A percentile compares a stretch with the other conserved stretches of the same genome.
Conservation (phyloP, 2,329 filamentous ascomycete species). For the Trichothecium sympodiale region DNA sequence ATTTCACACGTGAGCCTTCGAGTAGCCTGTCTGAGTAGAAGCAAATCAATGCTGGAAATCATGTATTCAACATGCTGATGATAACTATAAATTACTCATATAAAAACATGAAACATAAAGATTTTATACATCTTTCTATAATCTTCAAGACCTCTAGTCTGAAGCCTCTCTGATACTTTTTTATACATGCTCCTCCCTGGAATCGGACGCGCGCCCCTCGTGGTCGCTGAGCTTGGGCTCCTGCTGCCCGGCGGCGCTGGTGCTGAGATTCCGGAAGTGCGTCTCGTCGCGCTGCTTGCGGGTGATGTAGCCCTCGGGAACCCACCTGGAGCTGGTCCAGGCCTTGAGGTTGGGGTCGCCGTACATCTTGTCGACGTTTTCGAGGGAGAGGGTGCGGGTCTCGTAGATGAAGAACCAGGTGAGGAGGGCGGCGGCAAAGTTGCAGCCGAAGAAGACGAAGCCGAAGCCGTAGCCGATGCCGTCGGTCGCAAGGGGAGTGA, state of each 20-base stretch:
- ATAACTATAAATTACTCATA: too few relatives aligned
- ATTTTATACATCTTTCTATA: too few relatives aligned
- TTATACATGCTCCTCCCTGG: too few relatives aligned
- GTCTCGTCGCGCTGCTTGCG: conserved; percentile 22
- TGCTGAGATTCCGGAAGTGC: conserved; percentile 12
- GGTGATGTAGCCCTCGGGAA: conserved; percentile 31
- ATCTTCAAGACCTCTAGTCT: too few relatives aligned
- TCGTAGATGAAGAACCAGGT: conserved; percentile 64
- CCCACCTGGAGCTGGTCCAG: conserved; percentile 47
- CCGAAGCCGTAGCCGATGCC: conserved; percentile 53
- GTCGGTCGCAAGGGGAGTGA: conserved; percentile 53
- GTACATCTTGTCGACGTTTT: conserved; percentile 65
- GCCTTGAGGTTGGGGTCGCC: conserved; percentile 45
- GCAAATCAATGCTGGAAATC: too few relatives aligned
- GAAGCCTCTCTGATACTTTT: too few relatives aligned
- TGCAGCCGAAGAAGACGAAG: conserved; percentile 54
- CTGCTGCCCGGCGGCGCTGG: neutral
- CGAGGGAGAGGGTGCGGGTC: conserved; percentile 52
- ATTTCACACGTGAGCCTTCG: too few relatives aligned
- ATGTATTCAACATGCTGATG: too few relatives aligned
- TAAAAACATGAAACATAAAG: too few relatives aligned
- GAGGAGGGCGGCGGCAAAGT: conserved; percentile 43
- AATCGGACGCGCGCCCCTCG: too few relatives aligned
- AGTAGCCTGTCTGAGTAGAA: too few relatives aligned
- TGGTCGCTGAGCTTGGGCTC: too few relatives aligned